Percentiles rank a stretch among this genome's conserved stretches.
Conservation (phyloP, 192 early-diverging fungal species). For the Borealophlyctis nickersoniae region DNA sequence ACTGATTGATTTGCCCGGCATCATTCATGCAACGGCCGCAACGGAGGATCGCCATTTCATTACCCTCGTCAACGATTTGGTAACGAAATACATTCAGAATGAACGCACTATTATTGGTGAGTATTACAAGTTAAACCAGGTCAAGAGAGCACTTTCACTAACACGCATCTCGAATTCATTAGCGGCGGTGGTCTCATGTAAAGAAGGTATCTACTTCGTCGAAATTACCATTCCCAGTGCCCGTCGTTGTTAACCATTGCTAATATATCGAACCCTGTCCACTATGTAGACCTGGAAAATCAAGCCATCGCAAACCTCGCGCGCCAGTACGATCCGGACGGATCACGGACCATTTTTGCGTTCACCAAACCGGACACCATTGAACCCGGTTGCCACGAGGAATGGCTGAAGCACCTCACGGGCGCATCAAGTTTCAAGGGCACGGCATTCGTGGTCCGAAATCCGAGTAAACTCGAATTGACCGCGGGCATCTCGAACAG, state of each 20-base stretch:
- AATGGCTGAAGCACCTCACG: neutral
- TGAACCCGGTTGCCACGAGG: constrained; percentile 25
- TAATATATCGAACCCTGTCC: too few relatives aligned
- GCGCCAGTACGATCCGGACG: constrained; percentile 39
- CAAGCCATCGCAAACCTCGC: constrained; percentile 41
- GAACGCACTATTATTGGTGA: constrained; percentile 41
- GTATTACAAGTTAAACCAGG: neutral
- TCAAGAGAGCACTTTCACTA: neutral
- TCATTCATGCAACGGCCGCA: constrained; percentile 37
- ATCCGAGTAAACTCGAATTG: neutral
- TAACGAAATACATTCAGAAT: constrained; percentile 38
- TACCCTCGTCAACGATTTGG: constrained; percentile 36
- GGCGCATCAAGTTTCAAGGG: neutral
- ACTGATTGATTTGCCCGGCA: constrained; percentile 55
- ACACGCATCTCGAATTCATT: neutral
- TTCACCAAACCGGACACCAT: constrained; percentile 57
- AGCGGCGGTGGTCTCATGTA: neutral
- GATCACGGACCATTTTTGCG: constrained; percentile 46
- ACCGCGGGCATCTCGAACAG: neutral
- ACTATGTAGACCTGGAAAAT: constrained; percentile 52
- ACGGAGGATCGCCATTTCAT: constrained; percentile 35
- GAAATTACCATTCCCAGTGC: too few relatives aligned
- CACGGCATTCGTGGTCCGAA: neutral
- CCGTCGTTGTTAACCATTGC: too few relatives aligned
- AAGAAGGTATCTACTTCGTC: too few relatives aligned